Percentiles rank a stretch among this genome's conserved stretches.
Evolutionary conservation across 768 basidiomycete species (phyloP).

Genomic region (Coprinellus aureogranulatus): DNA sequence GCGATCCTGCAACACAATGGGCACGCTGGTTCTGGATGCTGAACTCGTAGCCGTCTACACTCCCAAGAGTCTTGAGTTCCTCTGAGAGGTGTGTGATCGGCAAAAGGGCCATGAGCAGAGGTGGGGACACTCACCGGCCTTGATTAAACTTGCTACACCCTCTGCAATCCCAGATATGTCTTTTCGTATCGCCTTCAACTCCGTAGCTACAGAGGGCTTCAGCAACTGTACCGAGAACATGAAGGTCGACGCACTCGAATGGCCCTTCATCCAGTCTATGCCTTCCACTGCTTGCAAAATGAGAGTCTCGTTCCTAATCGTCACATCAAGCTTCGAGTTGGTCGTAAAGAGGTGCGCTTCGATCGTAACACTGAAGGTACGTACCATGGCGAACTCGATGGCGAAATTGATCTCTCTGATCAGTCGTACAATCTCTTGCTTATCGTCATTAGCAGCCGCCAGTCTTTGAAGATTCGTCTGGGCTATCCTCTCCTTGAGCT

Average conservation of each 20-base stretch:
- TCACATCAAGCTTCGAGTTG: not conserved
- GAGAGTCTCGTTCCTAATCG: not conserved
- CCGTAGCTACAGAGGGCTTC: not conserved
- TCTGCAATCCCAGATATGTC: not conserved
- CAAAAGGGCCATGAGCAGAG: too few species aligned
- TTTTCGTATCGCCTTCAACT: not conserved
- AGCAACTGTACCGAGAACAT: too few species aligned
- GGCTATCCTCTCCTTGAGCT: not conserved
- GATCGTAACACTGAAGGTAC: not conserved
- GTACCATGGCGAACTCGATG: conserved; percentile 1
- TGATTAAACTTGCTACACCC: too few species aligned
- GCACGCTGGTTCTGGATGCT: not conserved
- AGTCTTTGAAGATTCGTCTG: not conserved
- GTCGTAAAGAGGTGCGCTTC: too few species aligned
- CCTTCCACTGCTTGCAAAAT: not conserved
- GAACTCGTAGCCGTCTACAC: not conserved
- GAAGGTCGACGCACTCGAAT: too few species aligned
- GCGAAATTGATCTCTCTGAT: not conserved
- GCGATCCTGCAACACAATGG: not conserved
- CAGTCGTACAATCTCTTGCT: not conserved
- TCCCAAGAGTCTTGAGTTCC: not conserved
- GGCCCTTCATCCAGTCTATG: not conserved
- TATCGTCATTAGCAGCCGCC: conserved; percentile 27
- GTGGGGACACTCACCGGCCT: too few species aligned
- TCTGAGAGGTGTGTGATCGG: too few species aligned